Evolutionary conservation across 192 early-diverging fungal genomes (phyloP).

Genomic region (Rhizophagus sp.): DNA sequence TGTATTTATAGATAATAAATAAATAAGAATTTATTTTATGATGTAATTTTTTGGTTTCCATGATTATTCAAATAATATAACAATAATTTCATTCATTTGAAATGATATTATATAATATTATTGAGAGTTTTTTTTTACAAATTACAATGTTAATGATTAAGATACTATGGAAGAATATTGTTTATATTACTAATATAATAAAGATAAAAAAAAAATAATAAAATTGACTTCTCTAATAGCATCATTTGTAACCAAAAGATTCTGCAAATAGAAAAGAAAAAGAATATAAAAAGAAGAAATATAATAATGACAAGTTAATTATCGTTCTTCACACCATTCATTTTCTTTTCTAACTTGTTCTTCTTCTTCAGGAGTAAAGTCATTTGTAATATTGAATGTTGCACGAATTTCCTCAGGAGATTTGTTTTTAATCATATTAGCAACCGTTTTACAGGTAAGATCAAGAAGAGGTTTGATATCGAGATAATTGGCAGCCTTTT

Average conservation of each 20-base stretch:
- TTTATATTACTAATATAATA: too few species aligned
- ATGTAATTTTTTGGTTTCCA: too few species aligned
- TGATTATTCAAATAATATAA: too few species aligned
- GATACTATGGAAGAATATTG: too few species aligned
- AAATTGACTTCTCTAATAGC: not conserved
- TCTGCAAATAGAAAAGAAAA: not conserved
- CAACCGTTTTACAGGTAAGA: slow-evolving; percentile 97
- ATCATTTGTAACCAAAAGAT: not conserved
- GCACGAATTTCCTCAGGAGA: slow-evolving; percentile 89
- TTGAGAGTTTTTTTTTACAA: too few species aligned
- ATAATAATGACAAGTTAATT: not conserved
- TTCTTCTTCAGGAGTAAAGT: slow-evolving; percentile 96
- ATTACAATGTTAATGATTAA: too few species aligned
- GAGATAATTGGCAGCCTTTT: slow-evolving; percentile 79
- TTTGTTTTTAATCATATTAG: slow-evolving; percentile 98
- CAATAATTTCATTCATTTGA: too few species aligned
- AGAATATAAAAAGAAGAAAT: not conserved
- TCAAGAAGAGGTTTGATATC: slow-evolving; percentile 97
- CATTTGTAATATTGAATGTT: slow-evolving; percentile 95
- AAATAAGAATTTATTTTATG: too few species aligned
- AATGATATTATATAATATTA: too few species aligned
- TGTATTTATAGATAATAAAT: too few species aligned
- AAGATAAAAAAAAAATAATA: too few species aligned
- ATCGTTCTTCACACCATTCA: slow-evolving; percentile 62
- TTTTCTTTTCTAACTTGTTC: slow-evolving; percentile 88